Evolutionary conservation across 768 basidiomycete species (phyloP).

Genomic region (Tubosaeta sp.): DNA sequence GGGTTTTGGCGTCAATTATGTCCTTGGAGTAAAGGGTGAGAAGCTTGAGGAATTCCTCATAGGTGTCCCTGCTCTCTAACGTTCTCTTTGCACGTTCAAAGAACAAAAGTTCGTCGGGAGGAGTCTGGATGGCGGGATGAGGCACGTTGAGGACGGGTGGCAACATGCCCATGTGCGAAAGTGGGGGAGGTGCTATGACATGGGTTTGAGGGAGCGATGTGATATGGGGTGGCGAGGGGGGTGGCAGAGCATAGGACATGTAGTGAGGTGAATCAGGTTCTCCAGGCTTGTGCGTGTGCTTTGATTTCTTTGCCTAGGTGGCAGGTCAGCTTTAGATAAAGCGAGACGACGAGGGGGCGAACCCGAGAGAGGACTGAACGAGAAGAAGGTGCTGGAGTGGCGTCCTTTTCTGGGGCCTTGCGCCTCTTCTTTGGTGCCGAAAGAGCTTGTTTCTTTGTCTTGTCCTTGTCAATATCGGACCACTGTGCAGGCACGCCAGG

Average conservation of each 20-base stretch:
- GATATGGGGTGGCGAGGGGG: constrained; percentile 31
- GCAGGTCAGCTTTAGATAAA: constrained; percentile 3
- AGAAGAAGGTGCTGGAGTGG: constrained; percentile 51
- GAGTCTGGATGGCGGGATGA: constrained; percentile 31
- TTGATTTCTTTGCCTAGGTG: constrained; percentile 56
- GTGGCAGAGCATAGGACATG: constrained; percentile 42
- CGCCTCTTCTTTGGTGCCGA: constrained; percentile 55
- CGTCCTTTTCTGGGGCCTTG: constrained; percentile 62
- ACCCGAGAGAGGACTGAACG: constrained; percentile 50
- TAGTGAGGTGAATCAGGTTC: constrained; percentile 50
- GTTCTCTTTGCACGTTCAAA: constrained; percentile 90
- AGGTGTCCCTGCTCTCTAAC: constrained; percentile 69
- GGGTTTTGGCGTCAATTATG: constrained; percentile 79
- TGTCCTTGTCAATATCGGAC: constrained; percentile 37
- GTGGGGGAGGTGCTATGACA: constrained; percentile 26
- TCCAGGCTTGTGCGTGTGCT: constrained; percentile 57
- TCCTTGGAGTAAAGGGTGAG: constrained; percentile 88
- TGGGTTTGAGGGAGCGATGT: constrained; percentile 20
- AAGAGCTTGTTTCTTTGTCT: constrained; percentile 41
- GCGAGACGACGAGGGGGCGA: constrained; percentile 18
- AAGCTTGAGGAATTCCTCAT: constrained; percentile 94
- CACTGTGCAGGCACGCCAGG: constrained; percentile 35
- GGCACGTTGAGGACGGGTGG: constrained; percentile 22
- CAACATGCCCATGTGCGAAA: constrained; percentile 26
- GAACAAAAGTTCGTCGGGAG: constrained; percentile 81